Evolutionary conservation across 345 rosid genomes (phyloP), one percentile per base, ranked within the genome.

Genomic region (Laguncularia racemosa): DNA sequence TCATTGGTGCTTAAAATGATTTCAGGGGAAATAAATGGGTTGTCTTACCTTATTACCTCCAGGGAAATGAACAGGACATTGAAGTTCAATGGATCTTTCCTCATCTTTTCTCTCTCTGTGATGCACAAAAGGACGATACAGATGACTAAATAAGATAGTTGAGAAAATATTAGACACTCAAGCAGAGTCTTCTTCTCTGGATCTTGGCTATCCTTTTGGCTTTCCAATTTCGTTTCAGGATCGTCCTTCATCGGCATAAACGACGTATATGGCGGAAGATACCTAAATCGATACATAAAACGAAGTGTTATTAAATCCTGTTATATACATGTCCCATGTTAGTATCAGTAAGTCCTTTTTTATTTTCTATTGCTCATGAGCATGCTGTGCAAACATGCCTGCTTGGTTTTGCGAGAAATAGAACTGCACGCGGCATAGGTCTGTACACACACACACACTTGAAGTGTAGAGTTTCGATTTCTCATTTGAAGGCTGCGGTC

Each of bases 21-120:
- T 33, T 33, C 9, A 33, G 40, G 40, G 40, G 40, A 33, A 33
- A 6, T 1, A 33, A 33, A 6, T 33, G 6, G 1, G 2, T 4
- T 33, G 40, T 33, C 40, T 26, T 46, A 82, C 96, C 89, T 88
- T 67, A 81, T 26, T 4, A 85, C 78, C 75, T 88, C 93, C 0
- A 85, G 13, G 46, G 74, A 68, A 63, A 88, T 78, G 68, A 70
- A 78, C 12, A 88, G 44, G 13, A 81, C 76, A 8, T 68, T 81
- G 64, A 85, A 83, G 55, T 88, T 88, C 57, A 79, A 78, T 2
- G 92, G 88, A 53, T 81, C 96, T 20, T 58, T 38, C 71, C 50
- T 65, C 44, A 85, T 16, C 44, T 73, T 79, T 1, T 78, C 53
- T 3, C 74, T 75, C 71, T 88, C 86, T 0, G 71, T 66, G 44